Evolutionary conservation across 2,329 filamentous ascomycete genomes (phyloP), one percentile per base, ranked within the genome.

Genomic region (Pseudogymnoascus sp.): DNA sequence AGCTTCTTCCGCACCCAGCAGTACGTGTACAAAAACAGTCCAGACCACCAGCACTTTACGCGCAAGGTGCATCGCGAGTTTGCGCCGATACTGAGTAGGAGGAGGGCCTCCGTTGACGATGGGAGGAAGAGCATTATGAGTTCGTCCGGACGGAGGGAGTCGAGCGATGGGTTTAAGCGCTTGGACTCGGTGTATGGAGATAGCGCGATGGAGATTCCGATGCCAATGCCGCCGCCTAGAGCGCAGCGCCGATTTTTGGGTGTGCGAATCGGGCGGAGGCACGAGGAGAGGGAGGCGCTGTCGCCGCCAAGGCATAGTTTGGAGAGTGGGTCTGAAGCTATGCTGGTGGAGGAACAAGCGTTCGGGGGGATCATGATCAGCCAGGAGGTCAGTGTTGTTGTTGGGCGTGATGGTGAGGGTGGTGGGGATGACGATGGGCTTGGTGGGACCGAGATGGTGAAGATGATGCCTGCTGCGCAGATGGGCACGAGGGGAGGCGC

Each of bases 1-100:
- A 80, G 75, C 47, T 84, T 89, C 65, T 89, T 89, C 75, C 84
- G 83, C 65, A 76, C 81, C 6, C 84, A 86, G 62, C 87, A 90
- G 71, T 80, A 86, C 64, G 79, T 83, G 0, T 81, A 85, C 66
- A 76, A 79, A 29, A 78, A 78, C 63, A 77, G 79, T 33, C 74
- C 77, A 0, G 81, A 84, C 65, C 79, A 84, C 47, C 77, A 82
- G 4, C 79, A 78, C 2, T 89, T 90, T 67, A 78, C 81, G 1
- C 79, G 82, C 62, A 79, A 79, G 33, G 78, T 87, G 2, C 81
- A 85, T 67, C 79, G 82, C 63, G 86, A 89, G 64, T 79, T 88
- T 62, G 79, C 79, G 11, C 79, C 77, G 17, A 70, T 82, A 11
- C 67, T 80, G 31, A 74, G 77, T 60, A 65, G 71, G n/a, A n/a